Percentiles rank a stretch among this genome's conserved stretches.
phyloP scores from a whole-genome alignment of 2,329 filamentous ascomycete genomes.

The Immersiporthe knoxdaviesiana region DNA sequence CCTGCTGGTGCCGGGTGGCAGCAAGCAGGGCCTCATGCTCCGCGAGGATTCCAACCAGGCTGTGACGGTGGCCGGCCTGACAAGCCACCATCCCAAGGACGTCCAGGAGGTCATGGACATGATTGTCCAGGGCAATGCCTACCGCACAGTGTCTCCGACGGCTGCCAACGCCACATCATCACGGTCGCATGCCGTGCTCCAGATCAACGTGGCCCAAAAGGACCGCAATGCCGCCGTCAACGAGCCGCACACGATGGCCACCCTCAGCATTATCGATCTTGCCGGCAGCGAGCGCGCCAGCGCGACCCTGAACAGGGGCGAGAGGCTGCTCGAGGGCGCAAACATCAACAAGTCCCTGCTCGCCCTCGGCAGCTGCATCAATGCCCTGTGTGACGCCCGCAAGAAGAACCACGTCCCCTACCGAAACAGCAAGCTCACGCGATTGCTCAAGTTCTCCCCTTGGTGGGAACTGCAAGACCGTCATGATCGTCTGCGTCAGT shows the following conservation, averaged over 20 bases:
- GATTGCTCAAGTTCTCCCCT: conserved; percentile 95
- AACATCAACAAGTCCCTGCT: conserved; percentile 99
- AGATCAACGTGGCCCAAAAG: conserved; percentile 94
- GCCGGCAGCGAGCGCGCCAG: conserved; percentile 95
- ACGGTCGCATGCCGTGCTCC: conserved; percentile 92
- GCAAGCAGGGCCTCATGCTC: conserved; percentile 84
- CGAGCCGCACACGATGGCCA: conserved; percentile 97
- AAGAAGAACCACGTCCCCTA: conserved; percentile 96
- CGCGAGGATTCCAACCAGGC: conserved; percentile 93
- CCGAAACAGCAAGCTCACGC: conserved; percentile 94
- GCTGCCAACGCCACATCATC: conserved; percentile 98
- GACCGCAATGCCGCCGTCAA: conserved; percentile 90
- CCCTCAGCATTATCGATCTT: conserved; percentile 95
- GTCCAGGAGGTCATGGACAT: conserved; percentile 99
- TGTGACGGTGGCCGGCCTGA: conserved; percentile 87
- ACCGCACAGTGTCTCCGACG: conserved; percentile 93
- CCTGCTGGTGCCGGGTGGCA: conserved; percentile 81
- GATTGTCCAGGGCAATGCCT: conserved; percentile 93
- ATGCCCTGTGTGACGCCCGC: conserved; percentile 90
- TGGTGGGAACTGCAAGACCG: conserved; percentile 96
- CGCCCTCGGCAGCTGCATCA: conserved; percentile 95
- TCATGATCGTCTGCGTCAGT: conserved; percentile 99
- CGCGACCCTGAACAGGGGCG: conserved; percentile 94
- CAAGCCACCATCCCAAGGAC: conserved; percentile 86
- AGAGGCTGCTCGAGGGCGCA: conserved; percentile 87